Base-by-base conservation (phyloP, 495 filamentous ascomycete species). In the Aspergillus heteromorphus region DNA sequence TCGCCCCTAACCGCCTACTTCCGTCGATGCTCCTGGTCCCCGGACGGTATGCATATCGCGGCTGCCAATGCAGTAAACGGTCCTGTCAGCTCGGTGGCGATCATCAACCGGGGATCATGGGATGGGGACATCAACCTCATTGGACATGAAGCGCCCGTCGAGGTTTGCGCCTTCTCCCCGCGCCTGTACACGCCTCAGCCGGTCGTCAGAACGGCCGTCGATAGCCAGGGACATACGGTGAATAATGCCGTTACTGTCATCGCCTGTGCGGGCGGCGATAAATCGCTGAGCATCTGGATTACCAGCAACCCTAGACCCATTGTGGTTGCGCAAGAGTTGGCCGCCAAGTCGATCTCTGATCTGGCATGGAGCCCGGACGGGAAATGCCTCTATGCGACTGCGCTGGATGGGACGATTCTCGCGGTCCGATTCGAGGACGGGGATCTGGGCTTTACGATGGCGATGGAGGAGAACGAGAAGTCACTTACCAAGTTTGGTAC, bases 1-100 rank as follows among this genome's bases (percentile, higher is more conserved):
- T 95, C 89, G 10, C 93, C 93, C 16, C 74, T 99, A 16, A 97
- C 93, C 0, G 96, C 93, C 5, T 99, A 99, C 70, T 99, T 99
- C 67, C 83, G 93, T 43, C 81, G 93, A 51, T 96, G 91, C 61
- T 96, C 92, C 2, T 99, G 93, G 93, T 95, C 90, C 0, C 93
- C 93, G 0, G 93, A 99, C 70, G 93, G 93, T 7, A 88, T 91
- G 65, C 93, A 97, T 62, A 97, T 99, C 57, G 95, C 95, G 1
- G 95, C 92, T 21, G 89, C 93, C 7, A 97, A 99, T 71, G 91
- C 93, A 0, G 88, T 92, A 16, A 99, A 99, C 64, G 93, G 93
- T 0, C 93, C 93, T 1, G 93, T 99, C 14, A 96, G 90, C 72
- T 96, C 92, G 0, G 92, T 96, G 10, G 93, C 92, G 14, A 96